These are phyloP conservation scores for Begonia loranthoides DNA, from an alignment of 306 rosid genomes.

Conservation along the genomic window DNA sequence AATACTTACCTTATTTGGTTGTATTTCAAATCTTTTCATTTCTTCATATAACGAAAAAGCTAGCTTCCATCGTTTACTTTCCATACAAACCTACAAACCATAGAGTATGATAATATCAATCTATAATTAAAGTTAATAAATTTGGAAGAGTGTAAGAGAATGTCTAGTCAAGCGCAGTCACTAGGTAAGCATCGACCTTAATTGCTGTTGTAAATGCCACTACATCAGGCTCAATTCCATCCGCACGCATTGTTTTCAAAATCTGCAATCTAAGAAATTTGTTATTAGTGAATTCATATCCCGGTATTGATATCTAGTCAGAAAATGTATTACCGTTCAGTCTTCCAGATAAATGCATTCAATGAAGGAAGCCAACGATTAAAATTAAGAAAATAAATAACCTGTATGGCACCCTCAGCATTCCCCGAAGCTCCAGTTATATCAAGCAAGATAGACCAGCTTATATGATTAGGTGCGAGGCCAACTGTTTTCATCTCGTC, in stretches of 20 bases:
- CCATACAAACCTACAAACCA: slow-evolving; percentile 67
- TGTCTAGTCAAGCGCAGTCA: background rate
- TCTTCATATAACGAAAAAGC: slow-evolving; percentile 61
- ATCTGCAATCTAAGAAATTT: slow-evolving; percentile 42
- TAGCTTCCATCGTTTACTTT: slow-evolving; percentile 39
- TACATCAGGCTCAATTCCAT: slow-evolving; percentile 77
- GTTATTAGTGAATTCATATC: slow-evolving; percentile 19
- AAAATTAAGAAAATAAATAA: slow-evolving; percentile 10
- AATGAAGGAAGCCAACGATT: background rate
- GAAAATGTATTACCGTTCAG: too few relatives aligned
- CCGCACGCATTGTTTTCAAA: slow-evolving; percentile 50
- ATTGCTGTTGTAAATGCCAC: slow-evolving; percentile 75
- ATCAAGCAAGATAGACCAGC: slow-evolving; percentile 83
- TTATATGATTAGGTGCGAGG: slow-evolving; percentile 72
- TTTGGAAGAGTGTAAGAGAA: background rate
- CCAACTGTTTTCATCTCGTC: slow-evolving; percentile 65
- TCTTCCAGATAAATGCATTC: background rate
- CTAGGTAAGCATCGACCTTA: slow-evolving; percentile 37
- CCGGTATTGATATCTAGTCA: background rate
- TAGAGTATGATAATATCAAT: slow-evolving; percentile 11
- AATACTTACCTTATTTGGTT: slow-evolving; percentile 65
- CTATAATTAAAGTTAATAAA: slow-evolving; percentile 8
- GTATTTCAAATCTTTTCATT: slow-evolving; percentile 61
- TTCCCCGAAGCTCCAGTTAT: slow-evolving; percentile 52
- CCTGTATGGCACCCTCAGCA: slow-evolving; percentile 71